Base-by-base conservation (phyloP, 2,329 filamentous ascomycete genomes). In the Xylogone sp. region DNA sequence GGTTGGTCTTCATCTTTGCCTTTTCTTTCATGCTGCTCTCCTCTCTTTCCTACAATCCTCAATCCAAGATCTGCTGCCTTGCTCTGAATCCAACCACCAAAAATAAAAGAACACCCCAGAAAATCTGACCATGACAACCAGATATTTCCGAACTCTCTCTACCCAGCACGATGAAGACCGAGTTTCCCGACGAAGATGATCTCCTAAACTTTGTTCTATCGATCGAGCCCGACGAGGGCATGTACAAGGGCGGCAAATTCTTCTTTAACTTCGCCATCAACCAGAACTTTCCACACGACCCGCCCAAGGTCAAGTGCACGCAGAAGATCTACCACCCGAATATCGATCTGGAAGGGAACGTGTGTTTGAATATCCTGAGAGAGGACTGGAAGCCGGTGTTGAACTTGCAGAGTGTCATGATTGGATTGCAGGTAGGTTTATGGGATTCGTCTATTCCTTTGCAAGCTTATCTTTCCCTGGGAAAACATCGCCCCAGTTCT, bases 291-390 rank as follows among this genome's bases (percentile, higher is more conserved):
- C 94, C 94, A 0, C 94, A 97, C 74, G 92, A 97, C 69, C 92
- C 94, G 56, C 94, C 94, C 19, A 97, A 97, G 74, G 94, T 99
- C 62, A 94, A 89, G 66, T 97, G 94, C 75, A 88, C 86, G 61
- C 90, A 99, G 73, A 97, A 96, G 78, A 97, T 99, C 64, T 99
- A 99, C 75, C 94, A 99, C 69, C 94, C 94, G 5, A 99, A 99
- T 71, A 99, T 99, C 68, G 94, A 99, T 66, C 80, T 96, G 42
- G 90, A 97, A 69, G 94, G 94, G 62, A 99, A 99, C 68, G 92
- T 99, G 56, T 99, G 94, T 75, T 74, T 99, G 65, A 99, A 99
- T 70, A 99, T 99, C 64, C 72, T 99, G 65, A 79, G 94, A 56
- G 94, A 99, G 74, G 94, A 99, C 75, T 99, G 94, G 94, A 99